Base-by-base conservation (phyloP, 164 flowering plant genomes). In the Vitis labrusca region DNA sequence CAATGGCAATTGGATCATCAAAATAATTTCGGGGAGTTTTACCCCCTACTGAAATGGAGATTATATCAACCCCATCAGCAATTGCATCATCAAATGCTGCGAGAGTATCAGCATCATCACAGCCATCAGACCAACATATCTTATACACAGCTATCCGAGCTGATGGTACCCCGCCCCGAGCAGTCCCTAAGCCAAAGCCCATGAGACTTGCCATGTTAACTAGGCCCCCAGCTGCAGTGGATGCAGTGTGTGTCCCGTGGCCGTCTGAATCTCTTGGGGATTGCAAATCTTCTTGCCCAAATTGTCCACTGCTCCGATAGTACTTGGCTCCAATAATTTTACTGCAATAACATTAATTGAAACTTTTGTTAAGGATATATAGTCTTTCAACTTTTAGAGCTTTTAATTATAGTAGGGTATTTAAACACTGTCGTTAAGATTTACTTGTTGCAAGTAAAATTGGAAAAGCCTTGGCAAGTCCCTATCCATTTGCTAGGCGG, bases 361-460 rank as follows among this genome's bases (percentile, higher is more conserved):
- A 44, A 12, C 37, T 17, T 37, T 37, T 37, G 44, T 37, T 37
- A 37, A 37, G 44, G 6, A 37, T 3, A 3, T 3, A 6, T 37
- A 37, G 44, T 3, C 6, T 37, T 37, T 37, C 44, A 3, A 37
- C 1, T 37, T 37, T 37, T 37, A 37, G 7, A 37, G 7, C 5
- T 3, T 37, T 19, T 19, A 32, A 2, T 32, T 32, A 2, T 3
- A 32, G 37, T 2, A 32, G 3, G 6, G 37, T 32, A 2, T 32
- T 32, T 32, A 32, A 32, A 32, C 3, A 32, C 37, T 2, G 37
- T 2, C 19, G 19, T 19, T 19, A 5, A 56, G 15, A 47, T 19
- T 19, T 9, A 87, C 93, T 83, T 87, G 83, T 88, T 89, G 82
- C 94, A 89, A 13, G 90, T 84, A 74, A 87, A 86, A 53, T 85